Percentiles rank a stretch among this genome's conserved stretches.
These are phyloP conservation scores for Peribolospora kevripleyi DNA, from an alignment of 768 basidiomycete genomes.

Conservation along the genomic window DNA sequence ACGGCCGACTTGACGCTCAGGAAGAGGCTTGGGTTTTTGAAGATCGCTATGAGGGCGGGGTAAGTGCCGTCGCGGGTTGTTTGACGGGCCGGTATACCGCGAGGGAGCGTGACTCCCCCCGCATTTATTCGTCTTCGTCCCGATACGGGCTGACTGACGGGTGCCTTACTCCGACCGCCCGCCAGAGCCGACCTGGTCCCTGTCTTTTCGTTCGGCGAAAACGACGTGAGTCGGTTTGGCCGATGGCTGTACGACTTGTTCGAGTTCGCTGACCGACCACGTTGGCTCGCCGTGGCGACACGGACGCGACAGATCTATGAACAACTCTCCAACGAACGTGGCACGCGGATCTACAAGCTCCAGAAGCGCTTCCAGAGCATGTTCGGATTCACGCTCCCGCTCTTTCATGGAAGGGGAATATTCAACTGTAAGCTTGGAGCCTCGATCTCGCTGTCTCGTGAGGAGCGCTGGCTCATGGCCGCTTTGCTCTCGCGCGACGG, in stretches of 20 bases:
- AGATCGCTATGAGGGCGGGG: conserved; percentile 20
- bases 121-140: no score
- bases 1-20: conserved; percentile 44
- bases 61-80: not conserved
- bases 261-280: not conserved
- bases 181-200: conserved; percentile 78
- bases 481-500: not conserved
- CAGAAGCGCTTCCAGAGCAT: conserved; percentile 77
- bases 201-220: conserved; percentile 96
- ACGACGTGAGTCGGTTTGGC: conserved; percentile 44
- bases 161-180: not conserved
- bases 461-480: not conserved
- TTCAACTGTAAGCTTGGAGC: conserved; percentile 48
- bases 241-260: not conserved
- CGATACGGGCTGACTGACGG: no score
- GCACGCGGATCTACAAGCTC: conserved; percentile 57
- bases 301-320: conserved; percentile 54
- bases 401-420: conserved; percentile 90
- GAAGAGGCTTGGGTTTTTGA: conserved; percentile 45
- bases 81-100: no score
- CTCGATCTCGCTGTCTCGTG: not conserved
- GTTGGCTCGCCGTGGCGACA: no score
- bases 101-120: no score
- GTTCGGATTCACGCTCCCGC: conserved; percentile 85
- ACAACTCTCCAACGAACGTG: conserved; percentile 86